Percentiles rank a stretch among this genome's conserved stretches.
These are phyloP conservation scores for Dothidotthia symphoricarpi DNA, from an alignment of 2,329 filamentous ascomycete genomes.

Conservation along the genomic window DNA sequence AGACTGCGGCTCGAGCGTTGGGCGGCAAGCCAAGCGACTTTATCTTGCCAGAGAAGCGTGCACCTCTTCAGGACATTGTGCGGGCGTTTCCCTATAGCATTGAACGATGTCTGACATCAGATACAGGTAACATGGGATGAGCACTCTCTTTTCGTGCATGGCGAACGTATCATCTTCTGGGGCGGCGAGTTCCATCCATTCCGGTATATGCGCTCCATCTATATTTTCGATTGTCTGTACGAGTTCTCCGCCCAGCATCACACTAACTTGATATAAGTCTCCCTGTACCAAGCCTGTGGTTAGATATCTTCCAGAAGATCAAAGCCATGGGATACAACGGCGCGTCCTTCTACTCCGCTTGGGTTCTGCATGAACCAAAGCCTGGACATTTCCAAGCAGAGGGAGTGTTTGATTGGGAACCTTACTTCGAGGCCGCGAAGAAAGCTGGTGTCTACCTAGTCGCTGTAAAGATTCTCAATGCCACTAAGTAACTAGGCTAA, in stretches of 20 bases:
- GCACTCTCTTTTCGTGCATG: slow-evolving; percentile 65
- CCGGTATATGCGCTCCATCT: slow-evolving; percentile 39
- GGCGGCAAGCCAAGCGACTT: slow-evolving; percentile 50
- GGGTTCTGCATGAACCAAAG: slow-evolving; percentile 72
- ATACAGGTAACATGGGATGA: slow-evolving; percentile 65
- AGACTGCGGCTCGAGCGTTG: slow-evolving; percentile 42
- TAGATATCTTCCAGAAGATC: slow-evolving; percentile 77
- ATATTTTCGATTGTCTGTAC: not conserved
- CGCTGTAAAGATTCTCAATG: slow-evolving; percentile 44
- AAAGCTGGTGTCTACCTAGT: slow-evolving; percentile 72
- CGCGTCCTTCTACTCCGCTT: slow-evolving; percentile 73
- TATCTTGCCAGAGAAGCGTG: slow-evolving; percentile 49
- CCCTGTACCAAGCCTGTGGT: slow-evolving; percentile 60
- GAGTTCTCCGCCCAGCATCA: not conserved
- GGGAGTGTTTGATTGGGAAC: slow-evolving; percentile 68
- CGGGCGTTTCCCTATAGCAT: slow-evolving; percentile 29
- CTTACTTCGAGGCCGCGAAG: slow-evolving; percentile 71
- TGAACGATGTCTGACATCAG: not conserved
- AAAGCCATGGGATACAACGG: slow-evolving; percentile 74
- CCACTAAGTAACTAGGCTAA: not conserved
- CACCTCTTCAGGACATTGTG: slow-evolving; percentile 53
- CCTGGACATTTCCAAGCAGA: slow-evolving; percentile 65
- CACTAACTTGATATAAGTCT: slow-evolving; percentile 40
- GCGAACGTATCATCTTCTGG: slow-evolving; percentile 67
- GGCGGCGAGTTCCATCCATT: slow-evolving; percentile 71